Conservation (phyloP, 2,329 filamentous ascomycete species). For the Pseudogymnoascus sp. region DNA sequence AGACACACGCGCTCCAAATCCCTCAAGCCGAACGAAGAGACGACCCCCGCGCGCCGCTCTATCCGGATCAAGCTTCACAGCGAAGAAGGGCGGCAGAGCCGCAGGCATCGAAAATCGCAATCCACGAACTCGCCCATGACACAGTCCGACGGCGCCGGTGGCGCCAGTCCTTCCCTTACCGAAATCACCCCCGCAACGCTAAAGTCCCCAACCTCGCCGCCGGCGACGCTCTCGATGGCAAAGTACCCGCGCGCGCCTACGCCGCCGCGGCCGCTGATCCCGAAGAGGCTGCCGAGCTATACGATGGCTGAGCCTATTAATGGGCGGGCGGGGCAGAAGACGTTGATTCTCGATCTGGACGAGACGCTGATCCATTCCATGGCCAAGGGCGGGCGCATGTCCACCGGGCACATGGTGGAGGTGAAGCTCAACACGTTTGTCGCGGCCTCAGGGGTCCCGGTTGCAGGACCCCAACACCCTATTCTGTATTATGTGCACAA, state of each 20-base stretch:
- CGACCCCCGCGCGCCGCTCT: constrained; percentile 61
- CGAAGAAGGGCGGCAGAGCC: constrained; percentile 64
- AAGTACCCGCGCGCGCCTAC: constrained; percentile 86
- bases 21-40: constrained; percentile 43
- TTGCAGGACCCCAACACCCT: constrained; percentile 77
- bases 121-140: constrained; percentile 36
- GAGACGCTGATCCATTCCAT: constrained; percentile 98
- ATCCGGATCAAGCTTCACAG: constrained; percentile 86
- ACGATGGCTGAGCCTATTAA: constrained; percentile 44
- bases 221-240: constrained; percentile 58
- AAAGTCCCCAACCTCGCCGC: constrained; percentile 86
- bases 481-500: constrained; percentile 99
- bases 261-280: constrained; percentile 82
- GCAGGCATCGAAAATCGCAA: constrained; percentile 58
- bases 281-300: constrained; percentile 82
- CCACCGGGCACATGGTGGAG: constrained; percentile 97
- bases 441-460: constrained; percentile 55
- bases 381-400: constrained; percentile 92
- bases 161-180: constrained; percentile 28
- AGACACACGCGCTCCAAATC: constrained; percentile 55
- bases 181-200: constrained; percentile 66
- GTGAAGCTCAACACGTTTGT: constrained; percentile 73
- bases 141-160: constrained; percentile 33
- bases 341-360: constrained; percentile 87
- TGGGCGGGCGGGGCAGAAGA: constrained; percentile 65